These are phyloP conservation scores for Bacterosira constricta DNA, from an alignment of 108 stramenopile genomes.

Conservation along the genomic window DNA sequence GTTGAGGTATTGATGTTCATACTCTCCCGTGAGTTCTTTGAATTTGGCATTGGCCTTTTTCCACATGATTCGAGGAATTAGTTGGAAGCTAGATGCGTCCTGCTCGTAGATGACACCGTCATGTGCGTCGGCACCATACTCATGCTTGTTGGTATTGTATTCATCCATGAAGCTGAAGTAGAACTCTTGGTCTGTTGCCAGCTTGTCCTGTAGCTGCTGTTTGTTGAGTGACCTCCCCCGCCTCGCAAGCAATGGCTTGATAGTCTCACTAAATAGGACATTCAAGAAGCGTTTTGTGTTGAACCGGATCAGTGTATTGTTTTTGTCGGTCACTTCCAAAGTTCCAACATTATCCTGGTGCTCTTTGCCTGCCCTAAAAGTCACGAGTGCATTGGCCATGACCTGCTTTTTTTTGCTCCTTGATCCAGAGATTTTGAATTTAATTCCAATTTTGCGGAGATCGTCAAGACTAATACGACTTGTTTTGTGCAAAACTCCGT, in stretches of 20 bases:
- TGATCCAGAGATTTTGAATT: too few relatives aligned
- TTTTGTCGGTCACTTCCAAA: too few relatives aligned
- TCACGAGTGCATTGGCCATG: too few relatives aligned
- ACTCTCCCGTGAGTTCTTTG: not conserved
- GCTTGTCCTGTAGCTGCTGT: not conserved
- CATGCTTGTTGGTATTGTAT: not conserved
- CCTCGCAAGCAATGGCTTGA: not conserved
- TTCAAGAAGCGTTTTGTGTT: not conserved
- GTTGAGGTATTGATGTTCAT: not conserved
- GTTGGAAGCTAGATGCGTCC: not conserved
- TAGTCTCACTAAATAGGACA: not conserved
- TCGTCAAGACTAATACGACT: too few relatives aligned
- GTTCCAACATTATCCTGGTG: too few relatives aligned
- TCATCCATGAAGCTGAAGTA: not conserved
- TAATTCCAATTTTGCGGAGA: too few relatives aligned
- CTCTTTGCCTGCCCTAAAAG: too few relatives aligned
- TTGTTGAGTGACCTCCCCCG: not conserved
- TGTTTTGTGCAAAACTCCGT: too few relatives aligned
- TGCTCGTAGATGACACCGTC: not conserved
- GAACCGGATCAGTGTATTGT: too few relatives aligned
- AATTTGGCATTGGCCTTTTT: not conserved
- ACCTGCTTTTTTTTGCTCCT: too few relatives aligned
- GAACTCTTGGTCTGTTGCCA: not conserved
- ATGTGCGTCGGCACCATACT: not conserved
- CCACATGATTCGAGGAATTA: not conserved